phyloP scores from a whole-genome alignment of 495 filamentous ascomycete species.

The Aspergillus olivimuriae region DNA sequence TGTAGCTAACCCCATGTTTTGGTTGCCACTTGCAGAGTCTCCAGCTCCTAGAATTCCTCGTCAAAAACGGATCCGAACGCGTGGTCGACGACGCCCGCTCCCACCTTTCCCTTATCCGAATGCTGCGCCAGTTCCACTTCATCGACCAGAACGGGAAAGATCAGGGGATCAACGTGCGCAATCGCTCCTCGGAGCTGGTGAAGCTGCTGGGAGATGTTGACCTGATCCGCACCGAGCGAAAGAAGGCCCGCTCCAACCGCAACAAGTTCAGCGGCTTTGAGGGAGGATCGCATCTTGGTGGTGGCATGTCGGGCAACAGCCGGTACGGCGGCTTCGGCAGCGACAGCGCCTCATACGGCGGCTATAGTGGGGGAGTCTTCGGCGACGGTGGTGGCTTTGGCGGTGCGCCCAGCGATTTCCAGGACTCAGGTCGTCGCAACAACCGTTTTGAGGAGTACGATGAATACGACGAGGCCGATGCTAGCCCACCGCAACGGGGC shows the following conservation, averaged over 20 bases:
- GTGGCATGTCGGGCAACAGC: slow-evolving; percentile 50
- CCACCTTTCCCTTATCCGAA: slow-evolving; percentile 90
- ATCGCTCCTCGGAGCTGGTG: slow-evolving; percentile 89
- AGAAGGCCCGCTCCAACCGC: slow-evolving; percentile 83
- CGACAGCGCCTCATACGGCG: slow-evolving; percentile 65
- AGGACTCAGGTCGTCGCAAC: slow-evolving; percentile 52
- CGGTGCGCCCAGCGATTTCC: slow-evolving; percentile 63
- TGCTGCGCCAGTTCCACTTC: slow-evolving; percentile 97
- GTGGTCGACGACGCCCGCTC: slow-evolving; percentile 97
- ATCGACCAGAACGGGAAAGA: slow-evolving; percentile 97
- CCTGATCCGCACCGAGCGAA: slow-evolving; percentile 81
- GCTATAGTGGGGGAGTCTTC: slow-evolving; percentile 80
- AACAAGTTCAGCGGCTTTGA: slow-evolving; percentile 94
- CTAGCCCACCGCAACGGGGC: slow-evolving; percentile 39
- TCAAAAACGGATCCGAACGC: slow-evolving; percentile 97
- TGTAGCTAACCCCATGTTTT: not conserved
- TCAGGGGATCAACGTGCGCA: slow-evolving; percentile 95
- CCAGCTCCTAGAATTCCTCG: slow-evolving; percentile 92
- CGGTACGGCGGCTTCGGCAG: slow-evolving; percentile 89
- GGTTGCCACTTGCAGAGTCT: slow-evolving; percentile 49
- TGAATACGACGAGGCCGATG: slow-evolving; percentile 79
- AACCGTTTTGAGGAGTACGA: slow-evolving; percentile 97
- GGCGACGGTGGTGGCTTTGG: slow-evolving; percentile 89
- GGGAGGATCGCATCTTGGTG: slow-evolving; percentile 59
- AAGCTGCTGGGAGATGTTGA: slow-evolving; percentile 94